phyloP scores from a whole-genome alignment of 1,284 basidiomycete genomes.

The Fomitopsis palustris region DNA sequence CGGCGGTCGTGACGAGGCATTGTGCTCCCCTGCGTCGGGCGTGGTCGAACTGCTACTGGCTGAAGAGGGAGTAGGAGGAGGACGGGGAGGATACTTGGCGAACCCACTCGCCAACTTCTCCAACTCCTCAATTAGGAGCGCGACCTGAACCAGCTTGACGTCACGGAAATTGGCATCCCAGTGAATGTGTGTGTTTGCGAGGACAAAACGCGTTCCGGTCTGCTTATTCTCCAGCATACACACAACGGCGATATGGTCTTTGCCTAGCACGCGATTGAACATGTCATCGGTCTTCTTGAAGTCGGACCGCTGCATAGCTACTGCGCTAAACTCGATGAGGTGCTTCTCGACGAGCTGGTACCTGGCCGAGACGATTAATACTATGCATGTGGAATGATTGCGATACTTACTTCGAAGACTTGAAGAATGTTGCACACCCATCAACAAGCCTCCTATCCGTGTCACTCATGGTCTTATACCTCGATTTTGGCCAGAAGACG shows the following conservation, averaged over 20 bases:
- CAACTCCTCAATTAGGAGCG: slow-evolving; percentile 90
- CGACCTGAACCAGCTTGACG: slow-evolving; percentile 96
- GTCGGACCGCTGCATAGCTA: slow-evolving; percentile 91
- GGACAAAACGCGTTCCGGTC: slow-evolving; percentile 84
- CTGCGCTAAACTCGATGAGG: slow-evolving; percentile 91
- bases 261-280: slow-evolving; percentile 97
- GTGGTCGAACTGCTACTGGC: slow-evolving; percentile 22
- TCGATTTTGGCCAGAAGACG: slow-evolving; percentile 90
- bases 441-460: slow-evolving; percentile 88
- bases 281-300: slow-evolving; percentile 99
- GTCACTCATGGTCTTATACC: slow-evolving; percentile 92
- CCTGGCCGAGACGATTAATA: slow-evolving; percentile 39
- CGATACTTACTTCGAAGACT: slow-evolving; percentile 75
- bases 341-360: slow-evolving; percentile 94
- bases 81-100: slow-evolving; percentile 77
- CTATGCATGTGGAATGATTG: not conserved
- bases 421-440: slow-evolving; percentile 97
- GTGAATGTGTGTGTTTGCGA: slow-evolving; percentile 90
- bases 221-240: slow-evolving; percentile 85
- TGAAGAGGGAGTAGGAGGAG: slow-evolving; percentile 32
- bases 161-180: slow-evolving; percentile 95
- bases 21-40: slow-evolving; percentile 26
- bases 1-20: slow-evolving; percentile 42
- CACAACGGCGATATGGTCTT: slow-evolving; percentile 92
- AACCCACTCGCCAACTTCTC: slow-evolving; percentile 88